A percentile compares a stretch with the other conserved stretches of the same genome.
phyloP scores from a whole-genome alignment of 2,329 filamentous ascomycete species.

The Pestalotiopsis sp. region DNA sequence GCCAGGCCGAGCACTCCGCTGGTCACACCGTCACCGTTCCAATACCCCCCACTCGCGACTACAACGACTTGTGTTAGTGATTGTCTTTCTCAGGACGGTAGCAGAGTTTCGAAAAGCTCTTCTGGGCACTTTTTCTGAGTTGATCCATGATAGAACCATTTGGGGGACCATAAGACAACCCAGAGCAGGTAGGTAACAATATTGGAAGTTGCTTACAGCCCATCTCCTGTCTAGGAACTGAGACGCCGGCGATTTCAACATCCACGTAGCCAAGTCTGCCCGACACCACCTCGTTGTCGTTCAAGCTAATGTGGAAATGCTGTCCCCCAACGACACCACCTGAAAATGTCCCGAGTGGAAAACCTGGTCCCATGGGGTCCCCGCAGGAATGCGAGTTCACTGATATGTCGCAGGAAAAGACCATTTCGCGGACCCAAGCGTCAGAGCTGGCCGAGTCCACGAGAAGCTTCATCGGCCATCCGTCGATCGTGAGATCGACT shows the following conservation, averaged over 20 bases:
- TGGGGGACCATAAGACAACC: no score
- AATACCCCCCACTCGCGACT: slow-evolving; percentile 48
- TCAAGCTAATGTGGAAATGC: slow-evolving; percentile 48
- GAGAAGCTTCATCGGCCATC: slow-evolving; percentile 31
- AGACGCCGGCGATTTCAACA: slow-evolving; percentile 45
- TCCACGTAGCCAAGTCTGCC: slow-evolving; percentile 49
- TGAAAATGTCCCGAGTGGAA: slow-evolving; percentile 29
- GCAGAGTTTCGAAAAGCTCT: no score
- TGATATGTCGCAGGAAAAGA: slow-evolving; percentile 42
- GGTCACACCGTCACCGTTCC: slow-evolving; percentile 53
- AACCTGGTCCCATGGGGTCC: no score
- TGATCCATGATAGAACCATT: no score
- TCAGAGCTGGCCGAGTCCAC: slow-evolving; percentile 54
- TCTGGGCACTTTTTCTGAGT: no score
- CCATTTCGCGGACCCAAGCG: slow-evolving; percentile 45
- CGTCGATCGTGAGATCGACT: slow-evolving; percentile 26
- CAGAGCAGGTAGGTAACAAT: no score
- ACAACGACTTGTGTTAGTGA: no score
- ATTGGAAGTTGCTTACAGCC: slow-evolving; percentile 22
- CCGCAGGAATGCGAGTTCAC: no score
- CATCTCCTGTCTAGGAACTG: slow-evolving; percentile 45
- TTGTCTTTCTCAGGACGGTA: no score
- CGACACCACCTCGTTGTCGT: slow-evolving; percentile 47
- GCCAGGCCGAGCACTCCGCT: slow-evolving; percentile 52
- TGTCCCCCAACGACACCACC: slow-evolving; percentile 38